Evolutionary conservation across 2,329 filamentous ascomycete genomes (phyloP).

Genomic region (Pestalotiopsis sp.): DNA sequence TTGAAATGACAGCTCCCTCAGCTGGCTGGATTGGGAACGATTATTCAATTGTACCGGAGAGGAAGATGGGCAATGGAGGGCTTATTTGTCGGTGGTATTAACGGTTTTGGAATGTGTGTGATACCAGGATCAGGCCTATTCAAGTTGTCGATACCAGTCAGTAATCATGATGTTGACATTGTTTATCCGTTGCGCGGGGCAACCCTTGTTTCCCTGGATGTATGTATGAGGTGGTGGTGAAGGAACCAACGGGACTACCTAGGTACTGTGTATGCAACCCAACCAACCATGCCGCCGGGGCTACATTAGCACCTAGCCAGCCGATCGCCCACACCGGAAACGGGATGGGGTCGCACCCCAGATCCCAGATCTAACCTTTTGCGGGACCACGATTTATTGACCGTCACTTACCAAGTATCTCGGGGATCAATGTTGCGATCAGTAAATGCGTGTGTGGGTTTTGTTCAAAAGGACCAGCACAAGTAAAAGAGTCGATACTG

Average conservation of each 20-base stretch:
- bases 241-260: background rate
- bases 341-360: background rate
- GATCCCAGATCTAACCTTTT: background rate
- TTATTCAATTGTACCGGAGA: background rate
- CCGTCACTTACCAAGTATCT: background rate
- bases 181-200: slow-evolving; percentile 3
- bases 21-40: background rate
- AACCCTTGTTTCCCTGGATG: background rate
- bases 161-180: slow-evolving; percentile 11
- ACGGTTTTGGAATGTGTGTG: slow-evolving; percentile 5
- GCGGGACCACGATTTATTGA: background rate
- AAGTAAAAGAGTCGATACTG: too few species aligned
- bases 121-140: slow-evolving; percentile 1
- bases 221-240: background rate
- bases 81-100: background rate
- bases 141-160: background rate
- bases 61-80: background rate
- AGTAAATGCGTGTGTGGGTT: background rate
- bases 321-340: background rate
- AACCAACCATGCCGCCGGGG: background rate
- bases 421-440: background rate
- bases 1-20: background rate
- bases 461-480: too few species aligned
- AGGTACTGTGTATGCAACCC: background rate
- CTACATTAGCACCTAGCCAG: background rate